Conservation (phyloP, 2,329 filamentous ascomycete species). For the Aspergillus pseudonomiae region DNA sequence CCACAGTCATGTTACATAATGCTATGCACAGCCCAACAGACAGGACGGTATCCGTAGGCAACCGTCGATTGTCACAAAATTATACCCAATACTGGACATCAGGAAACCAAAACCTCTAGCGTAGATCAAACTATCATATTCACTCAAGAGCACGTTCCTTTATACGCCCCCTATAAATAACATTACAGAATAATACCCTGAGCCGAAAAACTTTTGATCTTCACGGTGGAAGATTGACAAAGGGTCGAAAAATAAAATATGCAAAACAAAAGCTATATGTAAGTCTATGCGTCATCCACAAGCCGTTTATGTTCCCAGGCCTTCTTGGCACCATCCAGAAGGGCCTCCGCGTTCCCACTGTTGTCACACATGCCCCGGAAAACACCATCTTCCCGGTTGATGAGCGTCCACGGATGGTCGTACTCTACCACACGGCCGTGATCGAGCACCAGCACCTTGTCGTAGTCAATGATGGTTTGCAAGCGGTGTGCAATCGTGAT, state of each 20-base stretch:
- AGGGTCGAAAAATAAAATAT: constrained; percentile 3
- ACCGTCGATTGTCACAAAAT: neutral
- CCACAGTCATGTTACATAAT: neutral
- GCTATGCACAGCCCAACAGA: neutral
- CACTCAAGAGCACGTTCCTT: neutral
- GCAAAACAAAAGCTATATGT: constrained; percentile 12
- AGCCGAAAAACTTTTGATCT: constrained; percentile 10
- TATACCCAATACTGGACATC: neutral
- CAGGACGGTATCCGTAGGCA: neutral
- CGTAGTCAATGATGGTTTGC: constrained; percentile 97
- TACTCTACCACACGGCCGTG: constrained; percentile 86
- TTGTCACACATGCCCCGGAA: constrained; percentile 72
- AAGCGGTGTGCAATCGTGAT: constrained; percentile 95
- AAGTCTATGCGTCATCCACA: constrained; percentile 44
- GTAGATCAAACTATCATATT: neutral
- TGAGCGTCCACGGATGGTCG: constrained; percentile 82
- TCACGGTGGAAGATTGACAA: neutral
- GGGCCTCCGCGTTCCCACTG: constrained; percentile 63
- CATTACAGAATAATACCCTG: constrained; percentile 3
- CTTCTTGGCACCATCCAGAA: constrained; percentile 58
- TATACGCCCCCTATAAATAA: constrained; percentile 7
- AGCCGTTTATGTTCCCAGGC: constrained; percentile 52
- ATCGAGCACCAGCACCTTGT: constrained; percentile 93
- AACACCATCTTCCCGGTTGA: constrained; percentile 68
- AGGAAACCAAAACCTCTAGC: neutral